Evolutionary conservation across 2,329 filamentous ascomycete genomes (phyloP), one percentile per base, ranked within the genome.

Genomic region (Ceratocystis variospora): DNA sequence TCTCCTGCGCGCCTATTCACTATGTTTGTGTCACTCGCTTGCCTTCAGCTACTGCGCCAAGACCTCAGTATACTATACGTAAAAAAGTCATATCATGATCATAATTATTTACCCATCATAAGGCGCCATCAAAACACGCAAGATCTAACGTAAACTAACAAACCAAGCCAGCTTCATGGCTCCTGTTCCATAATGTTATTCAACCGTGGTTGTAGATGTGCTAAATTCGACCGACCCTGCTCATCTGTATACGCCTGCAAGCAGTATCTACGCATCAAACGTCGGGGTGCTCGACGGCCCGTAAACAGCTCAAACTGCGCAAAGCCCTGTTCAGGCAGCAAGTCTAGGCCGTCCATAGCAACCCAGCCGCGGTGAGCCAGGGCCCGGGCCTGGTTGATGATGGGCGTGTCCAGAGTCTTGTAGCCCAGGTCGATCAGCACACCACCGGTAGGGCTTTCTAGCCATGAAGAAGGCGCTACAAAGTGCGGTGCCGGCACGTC

Each of bases 291-390:
- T 62, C 74, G 68, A 6, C 73, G 79, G 0, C 88, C 88, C 0
- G 88, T 91, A 73, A 92, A 90, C 1, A 92, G 75, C 74, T 93
- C 89, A 71, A 92, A 93, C 71, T 92, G 88, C 0, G 88, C 88
- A 74, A 89, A 89, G 0, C 87, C 89, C 72, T 92, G 88, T 73
- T 92, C 89, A 0, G 87, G 87, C 15, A 93, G 75, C 61, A 91
- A 79, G 70, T 92, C 88, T 12, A 92, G 76, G 0, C 88, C 88
- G 71, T 91, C 87, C 74, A 91, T 83, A 19, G 88, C 80, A 0
- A 90, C 85, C 88, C 88, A 92, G 50, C 88, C 80, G 69, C 80
- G 77, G 66, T 83, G 77, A 22, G 83, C 78, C 73, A 83, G 75
- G 64, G 78, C 76, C 19, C 85, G 80, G 65, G 89, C 84, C 71